phyloP scores from a whole-genome alignment of 257 asterid species.

The Haberlea rhodopensis region DNA sequence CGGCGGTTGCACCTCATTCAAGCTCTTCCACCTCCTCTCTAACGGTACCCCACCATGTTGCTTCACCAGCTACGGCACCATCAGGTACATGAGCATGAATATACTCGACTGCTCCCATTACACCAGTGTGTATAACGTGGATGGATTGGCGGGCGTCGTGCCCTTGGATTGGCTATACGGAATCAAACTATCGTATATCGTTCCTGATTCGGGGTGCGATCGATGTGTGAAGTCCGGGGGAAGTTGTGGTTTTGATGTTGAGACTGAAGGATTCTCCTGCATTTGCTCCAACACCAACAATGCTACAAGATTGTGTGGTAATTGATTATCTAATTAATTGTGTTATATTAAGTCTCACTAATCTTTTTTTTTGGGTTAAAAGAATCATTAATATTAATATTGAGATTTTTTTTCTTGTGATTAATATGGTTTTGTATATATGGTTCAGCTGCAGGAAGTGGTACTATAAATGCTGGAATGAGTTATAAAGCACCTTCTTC shows the following conservation, averaged over 20 bases:
- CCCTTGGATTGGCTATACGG: constrained; percentile 90
- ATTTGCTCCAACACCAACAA: constrained; percentile 57
- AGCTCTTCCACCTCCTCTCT: constrained; percentile 56
- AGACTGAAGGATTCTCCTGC: constrained; percentile 62
- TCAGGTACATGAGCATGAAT: constrained; percentile 82
- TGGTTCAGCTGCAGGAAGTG: constrained; percentile 32
- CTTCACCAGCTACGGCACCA: constrained; percentile 66
- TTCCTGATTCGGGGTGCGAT: constrained; percentile 71
- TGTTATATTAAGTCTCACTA: not conserved
- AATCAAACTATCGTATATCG: constrained; percentile 51
- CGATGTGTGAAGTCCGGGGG: constrained; percentile 71
- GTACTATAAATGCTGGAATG: constrained; percentile 27
- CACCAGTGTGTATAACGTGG: constrained; percentile 72
- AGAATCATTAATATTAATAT: not conserved
- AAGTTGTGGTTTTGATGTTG: constrained; percentile 85
- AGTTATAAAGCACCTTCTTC: constrained; percentile 25
- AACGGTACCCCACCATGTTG: constrained; percentile 71
- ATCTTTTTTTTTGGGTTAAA: not conserved
- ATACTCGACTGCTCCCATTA: constrained; percentile 86
- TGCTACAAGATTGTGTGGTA: constrained; percentile 76
- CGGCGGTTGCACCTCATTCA: constrained; percentile 69
- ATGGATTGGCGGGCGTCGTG: constrained; percentile 52
- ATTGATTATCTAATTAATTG: not conserved
- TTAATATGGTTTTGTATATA: not conserved
- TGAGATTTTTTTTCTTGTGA: not conserved